Evolutionary conservation across 345 rosid genomes (phyloP).

Genomic region (Orychophragmus violaceus): DNA sequence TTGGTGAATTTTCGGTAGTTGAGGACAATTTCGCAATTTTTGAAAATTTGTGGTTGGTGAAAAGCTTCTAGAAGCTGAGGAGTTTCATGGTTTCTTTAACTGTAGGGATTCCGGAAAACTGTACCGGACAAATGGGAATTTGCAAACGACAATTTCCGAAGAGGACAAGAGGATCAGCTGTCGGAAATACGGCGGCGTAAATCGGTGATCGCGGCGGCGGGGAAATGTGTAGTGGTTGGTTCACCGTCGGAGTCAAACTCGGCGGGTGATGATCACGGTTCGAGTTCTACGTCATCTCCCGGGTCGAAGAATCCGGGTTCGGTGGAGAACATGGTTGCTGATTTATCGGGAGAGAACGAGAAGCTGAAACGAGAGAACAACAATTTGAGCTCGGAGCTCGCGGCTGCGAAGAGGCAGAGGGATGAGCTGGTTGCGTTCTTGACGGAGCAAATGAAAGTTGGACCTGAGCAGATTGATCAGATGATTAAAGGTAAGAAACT

Average conservation of each 20-base stretch:
- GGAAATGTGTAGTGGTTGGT: constrained; percentile 24
- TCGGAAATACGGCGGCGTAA: constrained; percentile 59
- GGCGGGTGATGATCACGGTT: constrained; percentile 61
- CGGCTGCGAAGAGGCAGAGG: constrained; percentile 69
- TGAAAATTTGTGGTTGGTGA: background rate
- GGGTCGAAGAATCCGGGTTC: constrained; percentile 82
- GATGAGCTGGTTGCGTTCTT: constrained; percentile 66
- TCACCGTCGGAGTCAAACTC: constrained; percentile 52
- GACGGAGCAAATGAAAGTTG: constrained; percentile 54
- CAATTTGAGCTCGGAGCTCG: constrained; percentile 61
- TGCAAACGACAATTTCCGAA: constrained; percentile 60
- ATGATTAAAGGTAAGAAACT: constrained; percentile 48
- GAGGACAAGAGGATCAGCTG: constrained; percentile 48
- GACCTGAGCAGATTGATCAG: constrained; percentile 58
- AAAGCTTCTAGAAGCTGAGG: background rate
- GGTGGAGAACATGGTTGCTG: constrained; percentile 51
- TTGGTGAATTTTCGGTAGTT: constrained; percentile 7
- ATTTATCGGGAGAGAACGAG: constrained; percentile 75
- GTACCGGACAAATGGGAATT: constrained; percentile 91
- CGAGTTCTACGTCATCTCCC: constrained; percentile 71
- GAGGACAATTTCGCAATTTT: background rate
- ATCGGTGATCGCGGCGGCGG: constrained; percentile 31
- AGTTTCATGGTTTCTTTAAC: background rate
- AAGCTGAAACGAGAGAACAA: constrained; percentile 70
- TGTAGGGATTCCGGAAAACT: constrained; percentile 65